Evolutionary conservation across 495 filamentous ascomycete genomes (phyloP).

Genomic region (Lasiosphaeriaceae sp.): DNA sequence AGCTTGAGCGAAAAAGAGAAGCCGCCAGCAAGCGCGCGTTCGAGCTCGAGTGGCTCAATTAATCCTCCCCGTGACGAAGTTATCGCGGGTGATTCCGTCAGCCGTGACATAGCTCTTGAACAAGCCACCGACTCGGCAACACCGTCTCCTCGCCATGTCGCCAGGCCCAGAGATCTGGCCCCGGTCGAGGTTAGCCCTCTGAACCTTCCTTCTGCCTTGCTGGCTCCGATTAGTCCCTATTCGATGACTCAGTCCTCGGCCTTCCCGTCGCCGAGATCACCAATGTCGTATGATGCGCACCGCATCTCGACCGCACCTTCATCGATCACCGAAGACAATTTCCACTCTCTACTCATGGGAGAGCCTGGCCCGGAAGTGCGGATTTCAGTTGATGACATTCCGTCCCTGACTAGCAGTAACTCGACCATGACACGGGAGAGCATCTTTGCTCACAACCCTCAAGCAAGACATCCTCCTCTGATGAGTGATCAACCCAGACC

Average conservation of each 20-base stretch:
- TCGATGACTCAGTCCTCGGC: constrained; percentile 51
- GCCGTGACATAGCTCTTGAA: constrained; percentile 18
- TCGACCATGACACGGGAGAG: constrained; percentile 77
- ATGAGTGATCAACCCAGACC: constrained; percentile 55
- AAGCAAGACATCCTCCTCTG: constrained; percentile 27
- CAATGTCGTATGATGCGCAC: constrained; percentile 63
- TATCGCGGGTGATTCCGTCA: constrained; percentile 27
- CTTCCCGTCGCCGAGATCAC: constrained; percentile 54
- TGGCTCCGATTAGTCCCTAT: constrained; percentile 50
- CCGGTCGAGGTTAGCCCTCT: constrained; percentile 47
- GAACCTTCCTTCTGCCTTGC: constrained; percentile 39
- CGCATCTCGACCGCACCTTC: constrained; percentile 69
- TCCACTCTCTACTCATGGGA: constrained; percentile 57
- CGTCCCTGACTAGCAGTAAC: constrained; percentile 79
- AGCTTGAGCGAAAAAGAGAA: constrained; percentile 13
- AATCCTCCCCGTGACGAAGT: constrained; percentile 42
- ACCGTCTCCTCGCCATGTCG: constrained; percentile 52
- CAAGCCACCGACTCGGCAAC: constrained; percentile 47
- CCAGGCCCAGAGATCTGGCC: constrained; percentile 52
- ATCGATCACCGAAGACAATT: constrained; percentile 64
- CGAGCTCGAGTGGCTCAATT: constrained; percentile 36
- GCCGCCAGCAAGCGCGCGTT: constrained; percentile 11
- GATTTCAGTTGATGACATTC: constrained; percentile 79
- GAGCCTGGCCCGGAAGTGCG: constrained; percentile 63
- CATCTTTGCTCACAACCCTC: constrained; percentile 31